phyloP scores from a whole-genome alignment of 2,329 filamentous ascomycete species.

The Neurospora sp. region DNA sequence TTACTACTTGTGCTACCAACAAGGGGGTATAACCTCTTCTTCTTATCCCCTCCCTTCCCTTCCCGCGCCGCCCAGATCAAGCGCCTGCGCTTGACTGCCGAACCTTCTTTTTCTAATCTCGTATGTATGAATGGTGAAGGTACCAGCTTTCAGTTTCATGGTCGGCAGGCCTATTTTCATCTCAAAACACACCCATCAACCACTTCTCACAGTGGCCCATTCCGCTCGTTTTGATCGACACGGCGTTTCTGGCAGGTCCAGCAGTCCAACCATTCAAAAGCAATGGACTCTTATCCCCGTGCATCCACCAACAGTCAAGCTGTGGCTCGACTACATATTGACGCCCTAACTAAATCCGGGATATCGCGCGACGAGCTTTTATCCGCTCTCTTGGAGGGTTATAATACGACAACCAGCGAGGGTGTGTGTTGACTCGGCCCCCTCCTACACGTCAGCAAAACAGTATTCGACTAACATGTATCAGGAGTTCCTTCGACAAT shows the following conservation, averaged over 20 bases:
- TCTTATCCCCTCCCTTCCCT: neutral
- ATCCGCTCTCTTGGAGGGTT: constrained; percentile 24
- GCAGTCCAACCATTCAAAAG: neutral
- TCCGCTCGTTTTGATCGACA: neutral
- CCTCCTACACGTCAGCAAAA: neutral
- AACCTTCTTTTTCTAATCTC: neutral
- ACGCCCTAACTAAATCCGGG: constrained; percentile 22
- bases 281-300: neutral
- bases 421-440: constrained; percentile 4
- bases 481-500: neutral
- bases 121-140: neutral
- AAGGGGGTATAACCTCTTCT: neutral
- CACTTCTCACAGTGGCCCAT: neutral
- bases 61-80: neutral
- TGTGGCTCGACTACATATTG: constrained; percentile 24
- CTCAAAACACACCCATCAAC: neutral
- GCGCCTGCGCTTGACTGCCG: neutral
- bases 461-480: neutral
- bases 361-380: constrained; percentile 23
- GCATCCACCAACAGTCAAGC: constrained; percentile 18
- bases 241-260: neutral
- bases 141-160: neutral
- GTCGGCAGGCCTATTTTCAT: neutral
- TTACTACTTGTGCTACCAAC: neutral
- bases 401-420: constrained; percentile 8